Evolutionary conservation across 345 rosid species (phyloP), one percentile per base, ranked within the genome.

Genomic region (Excoecaria cochinchinensis): DNA sequence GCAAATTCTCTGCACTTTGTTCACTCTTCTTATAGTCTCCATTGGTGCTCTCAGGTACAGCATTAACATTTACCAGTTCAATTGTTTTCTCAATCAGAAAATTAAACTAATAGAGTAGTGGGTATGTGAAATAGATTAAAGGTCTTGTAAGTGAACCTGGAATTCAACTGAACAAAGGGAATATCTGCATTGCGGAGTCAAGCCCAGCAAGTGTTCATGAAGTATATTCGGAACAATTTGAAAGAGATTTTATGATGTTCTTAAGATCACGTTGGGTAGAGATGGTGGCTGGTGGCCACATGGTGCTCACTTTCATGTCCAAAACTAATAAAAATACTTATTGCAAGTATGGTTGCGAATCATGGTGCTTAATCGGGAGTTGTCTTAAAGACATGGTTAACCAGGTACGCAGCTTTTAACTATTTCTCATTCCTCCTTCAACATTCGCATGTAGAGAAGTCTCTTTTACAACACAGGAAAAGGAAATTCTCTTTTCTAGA

Each of bases 21-120:
- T 1, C 81, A 79, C 62, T 82, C 86, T 24, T 85, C 83, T n/a
- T 86, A 76, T 22, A 77, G 86, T 67, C 67, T 84, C 17, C 86
- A 84, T 59, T 84, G 76, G 77, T 82, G 81, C 19, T 86, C 87
- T 42, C 70, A 78, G 84, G 89, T 79, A 17, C 60, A 56, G 2
- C 24, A 53, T 3, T 11, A 13, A 53, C 4, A 53, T 53, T 53
- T 1, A 1, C 0, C 13, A 14, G 6, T 8, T 53, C 4, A 53
- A 19, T 53, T 53, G 1, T 44, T 44, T 44, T 44, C 5, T 5
- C 48, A 6, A 44, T 44, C 48, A 44, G 48, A 44, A 44, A 10
- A 44, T 44, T 8, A 44, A 44, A 44, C 10, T 6, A 44, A 44
- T 6, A 44, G 8, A 44, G 9, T 59, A 4, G 3, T 25, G 0